These are phyloP conservation scores for Pseudogymnoascus sp. DNA, from an alignment of 2,329 filamentous ascomycete genomes.

Conservation along the genomic window DNA sequence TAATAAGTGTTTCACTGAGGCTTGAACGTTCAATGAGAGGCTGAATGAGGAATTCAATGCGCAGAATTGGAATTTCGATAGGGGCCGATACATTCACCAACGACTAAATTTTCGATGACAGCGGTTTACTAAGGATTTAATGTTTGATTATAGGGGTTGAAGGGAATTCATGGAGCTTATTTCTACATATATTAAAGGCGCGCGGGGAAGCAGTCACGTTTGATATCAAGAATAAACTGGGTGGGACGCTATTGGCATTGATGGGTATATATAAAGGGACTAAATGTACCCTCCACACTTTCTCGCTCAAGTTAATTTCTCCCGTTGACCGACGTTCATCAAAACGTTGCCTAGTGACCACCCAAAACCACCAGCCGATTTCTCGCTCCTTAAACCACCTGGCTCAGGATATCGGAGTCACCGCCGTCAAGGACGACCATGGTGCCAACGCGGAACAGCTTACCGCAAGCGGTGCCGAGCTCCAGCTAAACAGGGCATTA, in stretches of 20 bases:
- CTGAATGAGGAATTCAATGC: too few species aligned
- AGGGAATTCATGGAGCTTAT: too few species aligned
- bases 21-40: too few species aligned
- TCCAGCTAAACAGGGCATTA: constrained; percentile 72
- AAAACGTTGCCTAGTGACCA: constrained; percentile 1
- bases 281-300: constrained; percentile 3
- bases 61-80: too few species aligned
- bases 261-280: constrained; percentile 7
- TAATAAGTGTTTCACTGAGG: too few species aligned
- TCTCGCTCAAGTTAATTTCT: constrained; percentile 7
- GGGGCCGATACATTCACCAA: too few species aligned
- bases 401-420: constrained; percentile 94
- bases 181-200: neutral
- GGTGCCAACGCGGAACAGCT: constrained; percentile 96
- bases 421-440: constrained; percentile 96
- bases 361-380: neutral
- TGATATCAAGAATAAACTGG: neutral
- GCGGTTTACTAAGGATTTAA: too few species aligned
- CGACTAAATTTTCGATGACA: too few species aligned
- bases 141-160: too few species aligned
- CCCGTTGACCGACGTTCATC: neutral
- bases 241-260: constrained; percentile 9
- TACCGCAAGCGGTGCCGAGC: constrained; percentile 95
- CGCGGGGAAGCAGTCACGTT: neutral
- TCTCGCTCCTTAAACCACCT: constrained; percentile 54